phyloP scores from a whole-genome alignment of 78 protist species.

The Dictyostelium firmibasis region DNA sequence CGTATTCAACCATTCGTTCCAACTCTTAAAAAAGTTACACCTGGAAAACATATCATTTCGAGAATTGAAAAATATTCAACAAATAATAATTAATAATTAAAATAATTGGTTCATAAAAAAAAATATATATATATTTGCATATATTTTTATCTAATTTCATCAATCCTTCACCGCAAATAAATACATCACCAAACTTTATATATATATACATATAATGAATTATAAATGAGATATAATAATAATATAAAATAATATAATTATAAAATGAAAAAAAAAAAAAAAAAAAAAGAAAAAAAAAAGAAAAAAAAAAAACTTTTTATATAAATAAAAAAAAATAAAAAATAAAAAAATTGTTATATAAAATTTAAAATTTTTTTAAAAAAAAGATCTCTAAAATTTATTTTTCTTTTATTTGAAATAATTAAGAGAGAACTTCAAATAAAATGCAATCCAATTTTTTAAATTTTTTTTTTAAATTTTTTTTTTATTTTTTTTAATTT shows the following conservation, averaged over 20 bases:
- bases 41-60: slow-evolving; percentile 95
- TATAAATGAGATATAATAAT: neutral
- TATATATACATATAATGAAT: neutral
- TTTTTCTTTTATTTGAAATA: neutral
- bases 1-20: slow-evolving; percentile 79
- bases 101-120: neutral
- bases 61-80: slow-evolving; percentile 86
- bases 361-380: neutral
- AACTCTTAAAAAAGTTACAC: slow-evolving; percentile 85
- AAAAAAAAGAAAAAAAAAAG: neutral
- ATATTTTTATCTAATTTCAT: neutral
- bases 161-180: neutral
- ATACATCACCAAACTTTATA: neutral
- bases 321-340: neutral
- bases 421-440: neutral
- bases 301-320: neutral
- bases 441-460: neutral
- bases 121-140: neutral
- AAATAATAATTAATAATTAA: neutral
- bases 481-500: neutral
- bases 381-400: no score
- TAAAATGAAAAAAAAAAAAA: neutral
- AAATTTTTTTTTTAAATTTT: neutral
- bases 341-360: neutral
- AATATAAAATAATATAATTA: neutral